Evolutionary conservation across 306 rosid species (phyloP).

Genomic region (Vigna mungo): DNA sequence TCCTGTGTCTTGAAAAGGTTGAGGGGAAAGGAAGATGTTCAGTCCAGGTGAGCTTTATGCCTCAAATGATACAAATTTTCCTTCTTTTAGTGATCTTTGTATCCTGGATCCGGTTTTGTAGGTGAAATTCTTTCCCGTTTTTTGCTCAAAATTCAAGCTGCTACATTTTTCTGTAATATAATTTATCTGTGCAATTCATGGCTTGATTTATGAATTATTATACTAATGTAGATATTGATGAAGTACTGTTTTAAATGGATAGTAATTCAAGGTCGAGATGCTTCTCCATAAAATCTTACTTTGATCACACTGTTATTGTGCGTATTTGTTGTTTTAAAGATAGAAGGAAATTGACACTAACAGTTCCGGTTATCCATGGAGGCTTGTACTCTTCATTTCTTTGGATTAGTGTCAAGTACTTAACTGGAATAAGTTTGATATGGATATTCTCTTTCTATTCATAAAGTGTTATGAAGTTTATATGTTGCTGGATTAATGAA

Average conservation of each 20-base stretch:
- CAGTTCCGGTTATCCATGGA: not conserved
- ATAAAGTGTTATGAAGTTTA: not conserved
- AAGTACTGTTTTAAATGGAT: not conserved
- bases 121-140: not conserved
- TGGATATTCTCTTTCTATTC: conserved; percentile 6
- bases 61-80: not conserved
- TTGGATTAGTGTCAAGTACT: not conserved
- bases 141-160: not conserved
- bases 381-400: not conserved
- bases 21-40: conserved; percentile 96
- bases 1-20: conserved; percentile 89
- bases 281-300: conserved; percentile 1
- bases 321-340: not conserved
- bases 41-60: conserved; percentile 67
- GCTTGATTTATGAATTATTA: conserved; percentile 9
- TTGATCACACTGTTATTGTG: not conserved
- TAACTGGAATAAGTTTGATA: not conserved
- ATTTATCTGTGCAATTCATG: not conserved
- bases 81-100: not conserved
- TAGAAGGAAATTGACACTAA: not conserved
- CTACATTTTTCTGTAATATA: not conserved
- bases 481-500: not conserved
- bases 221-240: not conserved
- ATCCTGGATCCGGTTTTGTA: not conserved
- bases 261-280: not conserved